These are phyloP conservation scores for Sinapis alba DNA, from an alignment of 441 rosid genomes.

Conservation along the genomic window DNA sequence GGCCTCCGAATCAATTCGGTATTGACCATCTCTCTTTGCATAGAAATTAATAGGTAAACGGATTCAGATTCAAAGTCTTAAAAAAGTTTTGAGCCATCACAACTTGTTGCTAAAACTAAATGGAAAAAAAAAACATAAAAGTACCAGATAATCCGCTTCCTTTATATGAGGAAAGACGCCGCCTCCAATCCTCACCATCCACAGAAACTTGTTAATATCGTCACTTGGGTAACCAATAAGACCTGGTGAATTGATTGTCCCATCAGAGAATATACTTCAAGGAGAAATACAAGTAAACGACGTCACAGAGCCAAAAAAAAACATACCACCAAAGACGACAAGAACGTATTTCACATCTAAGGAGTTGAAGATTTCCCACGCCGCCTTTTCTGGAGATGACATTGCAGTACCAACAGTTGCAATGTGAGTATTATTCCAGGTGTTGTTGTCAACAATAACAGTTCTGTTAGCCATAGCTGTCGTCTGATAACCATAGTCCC, in stretches of 20 bases:
- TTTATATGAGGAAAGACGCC: conserved; percentile 99
- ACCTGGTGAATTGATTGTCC: conserved; percentile 52
- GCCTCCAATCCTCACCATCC: conserved; percentile 99
- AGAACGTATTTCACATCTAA: conserved; percentile 99
- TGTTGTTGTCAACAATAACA: conserved; percentile 97
- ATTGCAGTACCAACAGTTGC: conserved; percentile 99
- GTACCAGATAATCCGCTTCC: conserved; percentile 96
- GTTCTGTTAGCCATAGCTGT: conserved; percentile 99
- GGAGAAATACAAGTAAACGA: conserved; percentile 8
- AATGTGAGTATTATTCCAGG: conserved; percentile 99
- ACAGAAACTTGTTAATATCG: conserved; percentile 96
- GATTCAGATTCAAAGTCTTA: conserved; percentile 15
- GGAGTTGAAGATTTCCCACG: conserved; percentile 97
- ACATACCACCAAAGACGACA: conserved; percentile 97
- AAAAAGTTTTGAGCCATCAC: conserved; percentile 9
- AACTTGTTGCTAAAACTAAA: not conserved
- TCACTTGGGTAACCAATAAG: conserved; percentile 99
- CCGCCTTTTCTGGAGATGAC: conserved; percentile 99
- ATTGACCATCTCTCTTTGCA: conserved; percentile 90
- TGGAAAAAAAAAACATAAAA: not conserved
- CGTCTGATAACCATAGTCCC: conserved; percentile 99
- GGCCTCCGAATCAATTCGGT: conserved; percentile 91
- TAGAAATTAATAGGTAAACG: conserved; percentile 16
- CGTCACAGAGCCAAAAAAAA: conserved; percentile 35
- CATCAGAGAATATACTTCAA: conserved; percentile 43